Evolutionary conservation across 371 early-diverging fungal genomes (phyloP).

Genomic region (Rhizopus arrhizus): DNA sequence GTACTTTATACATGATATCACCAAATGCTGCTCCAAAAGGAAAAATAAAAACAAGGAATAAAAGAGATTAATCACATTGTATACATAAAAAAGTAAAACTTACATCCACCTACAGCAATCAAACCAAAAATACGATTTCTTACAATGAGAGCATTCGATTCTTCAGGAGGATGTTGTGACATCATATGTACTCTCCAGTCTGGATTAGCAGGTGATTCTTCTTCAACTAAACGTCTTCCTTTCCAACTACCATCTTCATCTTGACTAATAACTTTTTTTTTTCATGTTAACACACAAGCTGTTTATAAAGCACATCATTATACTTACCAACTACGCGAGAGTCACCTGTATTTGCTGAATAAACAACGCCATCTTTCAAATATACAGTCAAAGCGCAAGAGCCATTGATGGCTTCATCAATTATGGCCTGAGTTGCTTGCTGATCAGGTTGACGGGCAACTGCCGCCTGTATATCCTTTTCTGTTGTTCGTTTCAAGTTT

Average conservation of each 20-base stretch:
- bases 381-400: slow-evolving; percentile 80
- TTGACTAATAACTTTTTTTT: slow-evolving; percentile 43
- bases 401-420: slow-evolving; percentile 68
- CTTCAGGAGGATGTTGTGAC: slow-evolving; percentile 46
- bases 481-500: slow-evolving; percentile 34
- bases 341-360: slow-evolving; percentile 82
- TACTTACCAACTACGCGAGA: slow-evolving; percentile 64
- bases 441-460: slow-evolving; percentile 40
- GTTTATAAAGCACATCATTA: slow-evolving; percentile 7
- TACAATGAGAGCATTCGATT: slow-evolving; percentile 39
- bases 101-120: slow-evolving; percentile 58
- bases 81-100: slow-evolving; percentile 45
- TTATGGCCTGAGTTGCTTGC: slow-evolving; percentile 32
- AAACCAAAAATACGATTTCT: slow-evolving; percentile 52
- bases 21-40: slow-evolving; percentile 63
- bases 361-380: slow-evolving; percentile 70
- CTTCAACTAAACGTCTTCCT: slow-evolving; percentile 53
- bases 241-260: slow-evolving; percentile 50
- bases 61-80: neutral
- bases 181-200: slow-evolving; percentile 47
- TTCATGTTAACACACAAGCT: neutral
- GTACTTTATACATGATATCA: slow-evolving; percentile 82
- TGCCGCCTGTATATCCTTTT: slow-evolving; percentile 48
- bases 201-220: slow-evolving; percentile 50
- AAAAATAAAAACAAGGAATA: too few relatives aligned